These are phyloP conservation scores for Hanseniaspora clermontiae DNA, from an alignment of 805 yeast genomes.

Conservation along the genomic window DNA sequence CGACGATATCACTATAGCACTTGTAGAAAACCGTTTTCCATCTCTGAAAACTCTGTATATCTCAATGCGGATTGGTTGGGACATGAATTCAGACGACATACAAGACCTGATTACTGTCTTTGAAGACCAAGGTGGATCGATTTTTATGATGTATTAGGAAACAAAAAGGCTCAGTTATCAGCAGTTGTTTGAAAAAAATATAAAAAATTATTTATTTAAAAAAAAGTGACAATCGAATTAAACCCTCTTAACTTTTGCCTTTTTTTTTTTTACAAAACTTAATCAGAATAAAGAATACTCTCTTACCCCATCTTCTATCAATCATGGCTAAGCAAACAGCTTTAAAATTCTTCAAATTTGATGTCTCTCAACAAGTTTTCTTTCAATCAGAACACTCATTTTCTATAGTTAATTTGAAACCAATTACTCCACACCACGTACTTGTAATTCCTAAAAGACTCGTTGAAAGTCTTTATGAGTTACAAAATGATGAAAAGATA, in stretches of 20 bases:
- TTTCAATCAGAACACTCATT: conserved; percentile 49
- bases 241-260: no score
- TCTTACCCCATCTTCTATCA: no score
- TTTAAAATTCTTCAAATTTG: conserved; percentile 25
- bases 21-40: conserved; percentile 68
- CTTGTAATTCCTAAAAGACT: conserved; percentile 69
- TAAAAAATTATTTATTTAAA: no score
- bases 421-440: conserved; percentile 89
- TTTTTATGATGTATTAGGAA: conserved; percentile 37
- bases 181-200: no score
- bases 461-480: conserved; percentile 49
- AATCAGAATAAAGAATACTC: background rate
- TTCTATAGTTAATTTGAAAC: conserved; percentile 84
- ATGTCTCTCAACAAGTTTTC: conserved; percentile 28
- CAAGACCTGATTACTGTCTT: conserved; percentile 53
- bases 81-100: conserved; percentile 47
- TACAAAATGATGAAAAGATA: conserved; percentile 54
- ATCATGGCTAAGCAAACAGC: background rate
- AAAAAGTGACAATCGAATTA: no score
- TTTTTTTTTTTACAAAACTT: background rate
- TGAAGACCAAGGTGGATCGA: conserved; percentile 67
- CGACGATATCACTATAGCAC: conserved; percentile 73
- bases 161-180: background rate
- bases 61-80: conserved; percentile 79
- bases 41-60: conserved; percentile 48